phyloP scores from a whole-genome alignment of 176 grass and related monocot genomes.

The Eragrostis nindensis region DNA sequence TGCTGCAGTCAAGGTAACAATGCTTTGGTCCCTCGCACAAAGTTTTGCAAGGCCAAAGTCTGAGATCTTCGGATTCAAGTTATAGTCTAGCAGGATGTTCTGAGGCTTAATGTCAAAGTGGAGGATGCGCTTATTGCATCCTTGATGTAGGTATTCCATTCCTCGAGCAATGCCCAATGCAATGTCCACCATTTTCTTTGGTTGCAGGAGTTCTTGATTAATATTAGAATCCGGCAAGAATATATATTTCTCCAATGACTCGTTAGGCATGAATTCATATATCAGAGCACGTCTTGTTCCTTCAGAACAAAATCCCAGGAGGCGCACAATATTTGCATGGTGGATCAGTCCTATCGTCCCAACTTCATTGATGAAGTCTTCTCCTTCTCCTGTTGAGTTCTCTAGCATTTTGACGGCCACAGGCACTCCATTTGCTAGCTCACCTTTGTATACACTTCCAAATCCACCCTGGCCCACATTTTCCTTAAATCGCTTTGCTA shows the following conservation, averaged over 20 bases:
- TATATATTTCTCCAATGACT: slow-evolving; percentile 59
- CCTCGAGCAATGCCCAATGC: slow-evolving; percentile 15
- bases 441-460: slow-evolving; percentile 59
- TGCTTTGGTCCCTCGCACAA: too few species aligned
- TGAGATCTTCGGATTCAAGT: slow-evolving; percentile 59
- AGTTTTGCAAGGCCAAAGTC: slow-evolving; percentile 62
- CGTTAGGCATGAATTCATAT: slow-evolving; percentile 61
- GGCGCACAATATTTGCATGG: slow-evolving; percentile 56
- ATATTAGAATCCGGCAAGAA: background rate
- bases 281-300: slow-evolving; percentile 40
- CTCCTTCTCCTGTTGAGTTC: slow-evolving; percentile 44
- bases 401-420: slow-evolving; percentile 71
- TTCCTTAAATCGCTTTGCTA: too few species aligned
- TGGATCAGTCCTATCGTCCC: slow-evolving; percentile 63
- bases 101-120: slow-evolving; percentile 52
- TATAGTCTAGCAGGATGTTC: slow-evolving; percentile 37
- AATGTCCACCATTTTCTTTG: slow-evolving; percentile 41
- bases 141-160: slow-evolving; percentile 58
- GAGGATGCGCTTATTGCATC: slow-evolving; percentile 60
- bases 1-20: too few species aligned
- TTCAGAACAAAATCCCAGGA: slow-evolving; percentile 54
- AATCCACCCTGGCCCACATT: slow-evolving; percentile 56
- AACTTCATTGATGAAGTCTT: slow-evolving; percentile 76
- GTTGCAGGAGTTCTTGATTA: background rate
- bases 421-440: slow-evolving; percentile 54